These are phyloP conservation scores for Cladosporium velox DNA, from an alignment of 2,329 filamentous ascomycete genomes.

Conservation along the genomic window DNA sequence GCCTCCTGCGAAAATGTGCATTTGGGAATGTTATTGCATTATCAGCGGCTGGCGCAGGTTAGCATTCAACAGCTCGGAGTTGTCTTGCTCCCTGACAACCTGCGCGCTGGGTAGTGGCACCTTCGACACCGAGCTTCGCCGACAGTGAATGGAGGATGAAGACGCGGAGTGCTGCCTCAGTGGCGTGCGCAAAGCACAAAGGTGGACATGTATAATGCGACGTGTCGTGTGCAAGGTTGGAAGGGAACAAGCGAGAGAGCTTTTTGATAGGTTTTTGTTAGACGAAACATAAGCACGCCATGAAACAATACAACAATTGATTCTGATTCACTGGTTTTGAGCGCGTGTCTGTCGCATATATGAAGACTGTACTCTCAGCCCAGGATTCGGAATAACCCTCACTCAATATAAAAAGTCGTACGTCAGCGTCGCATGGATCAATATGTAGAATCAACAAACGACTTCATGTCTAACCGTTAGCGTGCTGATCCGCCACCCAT, in stretches of 20 bases:
- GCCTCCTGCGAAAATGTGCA: slow-evolving; percentile 7
- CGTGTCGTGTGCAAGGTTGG: neutral
- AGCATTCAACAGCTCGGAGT: neutral
- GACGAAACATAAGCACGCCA: neutral
- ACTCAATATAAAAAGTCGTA: neutral
- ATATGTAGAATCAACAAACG: neutral
- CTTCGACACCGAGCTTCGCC: neutral
- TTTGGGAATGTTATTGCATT: slow-evolving; percentile 11
- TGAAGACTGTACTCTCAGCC: neutral
- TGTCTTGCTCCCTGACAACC: neutral
- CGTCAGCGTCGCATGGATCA: neutral
- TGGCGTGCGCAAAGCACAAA: neutral
- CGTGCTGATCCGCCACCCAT: neutral
- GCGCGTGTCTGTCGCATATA: neutral
- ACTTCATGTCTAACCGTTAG: neutral
- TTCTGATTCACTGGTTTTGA: neutral
- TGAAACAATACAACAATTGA: neutral
- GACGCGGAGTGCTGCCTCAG: neutral
- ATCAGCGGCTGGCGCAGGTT: slow-evolving; percentile 12
- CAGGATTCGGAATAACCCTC: too few relatives aligned
- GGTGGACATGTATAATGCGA: neutral
- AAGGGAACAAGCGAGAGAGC: neutral
- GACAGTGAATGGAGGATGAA: neutral
- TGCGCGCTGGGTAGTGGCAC: neutral
- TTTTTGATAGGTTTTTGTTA: neutral